Evolutionary conservation across 1,139 yeast genomes (phyloP), one percentile per base, ranked within the genome.

Genomic region (Suhomyces chickasaworum): DNA sequence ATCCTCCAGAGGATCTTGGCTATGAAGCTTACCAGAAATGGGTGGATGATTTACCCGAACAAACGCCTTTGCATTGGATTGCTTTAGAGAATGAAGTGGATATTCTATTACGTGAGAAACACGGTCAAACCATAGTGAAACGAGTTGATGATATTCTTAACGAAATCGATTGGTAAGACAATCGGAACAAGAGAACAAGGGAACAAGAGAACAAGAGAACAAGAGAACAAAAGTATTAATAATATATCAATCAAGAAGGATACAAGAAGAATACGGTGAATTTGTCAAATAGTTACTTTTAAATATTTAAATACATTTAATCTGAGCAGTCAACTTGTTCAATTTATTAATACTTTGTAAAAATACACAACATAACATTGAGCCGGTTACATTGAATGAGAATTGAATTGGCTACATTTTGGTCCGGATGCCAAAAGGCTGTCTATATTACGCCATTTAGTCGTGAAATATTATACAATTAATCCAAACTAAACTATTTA

Each of bases 31-130:
- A 78, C 50, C 39, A 47, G 4, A 48, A 58, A 3, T 87, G 95
- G 95, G 71, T 84, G 9, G 53, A 61, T 0, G 46, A 54, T 0
- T 61, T 87, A 44, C 93, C 93, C 0, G 80, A 73, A n/a, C 55
- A 70, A 10, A 78, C 80, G 36, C 84, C 89, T 0, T 71, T 85
- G 25, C 61, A 69, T 1, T 87, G 95, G 93, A 62, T 86, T 15
- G 86, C 83, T 0, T 65, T 87, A 34, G 70, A 73, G 1, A 70
- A 64, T 3, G 68, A 73, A 36, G 80, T 77, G 1, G 79, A 75
- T 30, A 48, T 50, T 7, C 37, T 54, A 23, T 41, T 64, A n/a
- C 51, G 61, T 37, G 56, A 55, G 40, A 52, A 50, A 32, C 53
- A 61, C 43, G 59, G 62, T 10, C 51, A 55, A 39, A 51, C 48